Base-by-base conservation (phyloP, 1,139 yeast genomes). In the Yamadazyma jaroonii region DNA sequence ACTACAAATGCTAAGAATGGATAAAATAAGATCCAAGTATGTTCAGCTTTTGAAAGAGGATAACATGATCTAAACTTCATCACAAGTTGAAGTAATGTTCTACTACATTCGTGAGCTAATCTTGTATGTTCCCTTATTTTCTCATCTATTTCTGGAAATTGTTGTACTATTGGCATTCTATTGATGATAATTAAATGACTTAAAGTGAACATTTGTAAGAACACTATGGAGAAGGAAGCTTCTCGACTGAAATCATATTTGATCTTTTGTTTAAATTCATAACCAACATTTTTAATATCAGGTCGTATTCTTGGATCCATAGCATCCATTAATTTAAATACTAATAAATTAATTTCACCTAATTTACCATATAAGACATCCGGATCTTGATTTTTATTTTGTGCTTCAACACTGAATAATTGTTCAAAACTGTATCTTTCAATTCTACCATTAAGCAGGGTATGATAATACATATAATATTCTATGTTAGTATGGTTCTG, bases 171-270 rank as follows among this genome's bases (percentile, higher is more conserved):
- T 43, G 60, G 38, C n/a, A 63, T 44, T 32, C 70, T 46, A 46
- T 67, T 66, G 34, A 64, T 55, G 12, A 58, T 48, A 59, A 64
- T 54, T 35, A 62, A 46, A 40, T 66, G 72, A n/a, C 56, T 42
- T 38, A 66, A 61, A 43, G 32, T 33, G 9, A 10, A 14, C 3
- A 32, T 12, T 29, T 36, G 32, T 4, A 36, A 14, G 21, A 27
- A 36, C 7, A 24, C 12, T 17, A 22, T 17, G 2, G 21, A 10
- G 17, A 28, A 36, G 6, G 12, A 12, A 4, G 12, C 23, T 42
- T 20, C 42, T 36, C 32, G 47, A 37, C 22, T 35, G 39, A 60
- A 50, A 21, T 45, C 35, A 27, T 50, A 48, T 35, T 55, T 57
- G 45, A 51, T 45, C 37, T 42, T 45, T 32, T 52, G 48, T n/a